Conservation (phyloP, 306 rosid genomes). For the Trichosanthes truncata region DNA sequence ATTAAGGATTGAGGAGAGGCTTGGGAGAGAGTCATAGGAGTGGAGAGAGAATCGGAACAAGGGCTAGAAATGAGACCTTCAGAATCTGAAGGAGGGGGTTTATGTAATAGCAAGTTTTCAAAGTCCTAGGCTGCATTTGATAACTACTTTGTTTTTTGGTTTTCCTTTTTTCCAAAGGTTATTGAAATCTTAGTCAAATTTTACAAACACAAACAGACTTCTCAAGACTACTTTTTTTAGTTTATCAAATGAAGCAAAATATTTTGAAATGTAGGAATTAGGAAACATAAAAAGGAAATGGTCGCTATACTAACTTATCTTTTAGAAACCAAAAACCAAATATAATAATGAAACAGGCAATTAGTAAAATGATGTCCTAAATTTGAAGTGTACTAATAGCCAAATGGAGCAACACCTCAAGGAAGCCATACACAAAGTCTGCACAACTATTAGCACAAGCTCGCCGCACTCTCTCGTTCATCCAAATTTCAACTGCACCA, state of each 20-base stretch:
- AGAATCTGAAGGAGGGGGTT: no score
- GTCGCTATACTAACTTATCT: neutral
- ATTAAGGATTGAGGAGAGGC: no score
- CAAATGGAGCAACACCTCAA: conserved; percentile 66
- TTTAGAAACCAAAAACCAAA: neutral
- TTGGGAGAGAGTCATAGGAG: no score
- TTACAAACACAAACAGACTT: neutral
- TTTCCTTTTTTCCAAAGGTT: neutral
- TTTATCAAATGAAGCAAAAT: neutral
- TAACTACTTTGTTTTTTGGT: neutral
- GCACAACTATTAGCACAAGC: conserved; percentile 95
- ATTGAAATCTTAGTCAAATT: neutral
- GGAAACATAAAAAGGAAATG: neutral
- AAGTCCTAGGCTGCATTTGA: neutral
- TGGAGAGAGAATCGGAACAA: no score
- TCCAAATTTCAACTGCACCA: conserved; percentile 98
- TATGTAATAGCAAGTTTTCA: neutral
- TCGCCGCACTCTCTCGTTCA: conserved; percentile 95
- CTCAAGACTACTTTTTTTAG: neutral
- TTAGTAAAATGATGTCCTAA: conserved; percentile 14
- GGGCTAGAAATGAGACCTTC: no score
- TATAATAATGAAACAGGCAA: neutral
- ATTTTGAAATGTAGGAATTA: neutral
- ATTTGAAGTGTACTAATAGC: conserved; percentile 19
- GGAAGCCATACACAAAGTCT: conserved; percentile 76